Conservation (phyloP, 371 early-diverging fungal genomes). For the Phascolomyces articulosus region DNA sequence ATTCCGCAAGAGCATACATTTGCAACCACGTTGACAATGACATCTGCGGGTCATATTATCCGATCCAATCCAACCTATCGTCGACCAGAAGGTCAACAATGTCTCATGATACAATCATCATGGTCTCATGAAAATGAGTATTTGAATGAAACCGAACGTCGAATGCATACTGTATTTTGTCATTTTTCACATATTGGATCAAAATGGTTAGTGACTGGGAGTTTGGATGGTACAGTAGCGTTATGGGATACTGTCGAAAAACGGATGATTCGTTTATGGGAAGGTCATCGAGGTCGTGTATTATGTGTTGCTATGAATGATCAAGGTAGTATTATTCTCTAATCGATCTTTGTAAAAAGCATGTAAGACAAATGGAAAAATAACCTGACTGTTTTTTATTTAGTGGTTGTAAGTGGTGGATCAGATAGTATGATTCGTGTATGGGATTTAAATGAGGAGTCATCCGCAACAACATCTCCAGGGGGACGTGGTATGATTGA, state of each 20-base stretch:
- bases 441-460: constrained; percentile 45
- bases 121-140: constrained; percentile 21
- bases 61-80: constrained; percentile 63
- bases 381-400: no score
- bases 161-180: constrained; percentile 45
- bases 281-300: constrained; percentile 57
- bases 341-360: no score
- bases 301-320: constrained; percentile 61
- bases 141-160: constrained; percentile 15
- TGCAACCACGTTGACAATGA: constrained; percentile 43
- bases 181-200: constrained; percentile 50
- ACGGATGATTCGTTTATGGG: constrained; percentile 44
- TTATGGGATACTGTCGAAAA: constrained; percentile 50
- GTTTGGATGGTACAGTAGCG: constrained; percentile 56
- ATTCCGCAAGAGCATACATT: constrained; percentile 56
- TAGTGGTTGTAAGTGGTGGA: constrained; percentile 61
- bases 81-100: constrained; percentile 13
- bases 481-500: constrained; percentile 47
- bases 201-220: constrained; percentile 55
- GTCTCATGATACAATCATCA: constrained; percentile 37
- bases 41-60: constrained; percentile 32
- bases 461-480: not conserved
- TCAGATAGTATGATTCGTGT: constrained; percentile 60
- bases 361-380: no score
- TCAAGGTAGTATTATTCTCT: no score